Evolutionary conservation across 2,329 filamentous ascomycete genomes (phyloP).

Genomic region (Cytospora chrysosperma): DNA sequence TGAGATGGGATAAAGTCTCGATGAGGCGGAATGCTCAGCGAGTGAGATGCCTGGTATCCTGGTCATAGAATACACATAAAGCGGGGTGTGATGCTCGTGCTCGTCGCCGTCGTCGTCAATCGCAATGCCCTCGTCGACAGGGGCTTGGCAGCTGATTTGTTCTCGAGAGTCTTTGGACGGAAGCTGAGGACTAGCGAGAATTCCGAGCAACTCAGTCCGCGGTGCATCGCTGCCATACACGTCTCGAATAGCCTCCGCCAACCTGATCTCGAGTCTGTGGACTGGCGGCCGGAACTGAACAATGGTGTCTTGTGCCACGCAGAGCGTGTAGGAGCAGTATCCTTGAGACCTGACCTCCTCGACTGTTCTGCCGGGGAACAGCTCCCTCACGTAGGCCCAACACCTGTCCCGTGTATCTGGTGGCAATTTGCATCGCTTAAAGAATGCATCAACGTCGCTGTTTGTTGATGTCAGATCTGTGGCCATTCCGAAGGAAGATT

Average conservation of each 20-base stretch:
- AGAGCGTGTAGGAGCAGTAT: slow-evolving; percentile 52
- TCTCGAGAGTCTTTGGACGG: not conserved
- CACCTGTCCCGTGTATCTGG: slow-evolving; percentile 1
- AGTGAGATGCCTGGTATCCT: slow-evolving; percentile 44
- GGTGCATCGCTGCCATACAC: slow-evolving; percentile 45
- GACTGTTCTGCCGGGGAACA: slow-evolving; percentile 34
- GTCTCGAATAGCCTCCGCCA: slow-evolving; percentile 38
- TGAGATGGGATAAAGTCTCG: not conserved
- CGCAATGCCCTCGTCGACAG: slow-evolving; percentile 26
- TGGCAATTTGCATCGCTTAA: slow-evolving; percentile 15
- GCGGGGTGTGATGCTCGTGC: not conserved
- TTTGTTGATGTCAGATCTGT: not conserved
- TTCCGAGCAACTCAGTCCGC: slow-evolving; percentile 38
- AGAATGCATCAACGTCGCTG: slow-evolving; percentile 17
- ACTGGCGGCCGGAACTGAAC: slow-evolving; percentile 49
- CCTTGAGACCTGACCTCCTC: slow-evolving; percentile 43
- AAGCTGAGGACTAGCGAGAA: slow-evolving; percentile 25
- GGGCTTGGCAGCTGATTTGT: not conserved
- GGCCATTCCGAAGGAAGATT: not conserved
- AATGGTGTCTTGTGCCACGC: slow-evolving; percentile 38
- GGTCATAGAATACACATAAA: slow-evolving; percentile 44
- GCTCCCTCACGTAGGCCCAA: slow-evolving; percentile 32
- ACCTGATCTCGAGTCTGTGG: slow-evolving; percentile 41
- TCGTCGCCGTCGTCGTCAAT: slow-evolving; percentile 16
- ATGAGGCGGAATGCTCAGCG: slow-evolving; percentile 31